phyloP scores from a whole-genome alignment of 192 early-diverging fungal species.

The Geranomyces variabilis region DNA sequence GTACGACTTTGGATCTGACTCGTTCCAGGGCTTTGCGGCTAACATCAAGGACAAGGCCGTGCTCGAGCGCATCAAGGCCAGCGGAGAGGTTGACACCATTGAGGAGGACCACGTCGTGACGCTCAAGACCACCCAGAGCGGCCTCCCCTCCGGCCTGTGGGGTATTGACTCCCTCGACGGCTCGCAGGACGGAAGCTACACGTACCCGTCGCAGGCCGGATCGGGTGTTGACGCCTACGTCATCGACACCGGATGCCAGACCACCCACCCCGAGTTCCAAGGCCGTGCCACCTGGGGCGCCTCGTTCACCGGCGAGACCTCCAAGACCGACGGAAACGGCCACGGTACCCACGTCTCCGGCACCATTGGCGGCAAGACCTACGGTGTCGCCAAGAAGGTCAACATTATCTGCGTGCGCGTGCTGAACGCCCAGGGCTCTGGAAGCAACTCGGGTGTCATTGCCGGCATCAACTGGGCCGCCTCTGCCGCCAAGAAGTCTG shows the following conservation, averaged over 20 bases:
- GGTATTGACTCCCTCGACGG: constrained; percentile 53
- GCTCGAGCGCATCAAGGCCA: constrained; percentile 21
- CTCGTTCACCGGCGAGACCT: constrained; percentile 41
- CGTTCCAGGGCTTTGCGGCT: constrained; percentile 25
- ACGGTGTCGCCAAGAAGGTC: constrained; percentile 70
- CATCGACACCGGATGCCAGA: constrained; percentile 76
- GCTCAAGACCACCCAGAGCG: constrained; percentile 14
- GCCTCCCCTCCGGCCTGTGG: constrained; percentile 49
- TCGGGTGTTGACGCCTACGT: constrained; percentile 64
- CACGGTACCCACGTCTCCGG: constrained; percentile 51
- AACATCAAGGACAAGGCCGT: constrained; percentile 9
- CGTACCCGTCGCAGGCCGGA: constrained; percentile 56
- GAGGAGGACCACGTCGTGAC: constrained; percentile 47
- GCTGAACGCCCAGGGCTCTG: constrained; percentile 55
- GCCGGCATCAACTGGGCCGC: constrained; percentile 55
- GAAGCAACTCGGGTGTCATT: constrained; percentile 54
- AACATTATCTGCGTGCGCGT: constrained; percentile 63
- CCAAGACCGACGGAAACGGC: constrained; percentile 38
- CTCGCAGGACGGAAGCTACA: constrained; percentile 49
- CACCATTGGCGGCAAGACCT: constrained; percentile 51
- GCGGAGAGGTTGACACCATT: constrained; percentile 40
- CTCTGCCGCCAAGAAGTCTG: constrained; percentile 19
- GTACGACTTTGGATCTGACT: constrained; percentile 13
- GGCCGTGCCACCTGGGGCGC: constrained; percentile 69
- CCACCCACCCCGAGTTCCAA: constrained; percentile 82